Conservation (phyloP, 2,329 filamentous ascomycete genomes). For the Aspergillus sp. region DNA sequence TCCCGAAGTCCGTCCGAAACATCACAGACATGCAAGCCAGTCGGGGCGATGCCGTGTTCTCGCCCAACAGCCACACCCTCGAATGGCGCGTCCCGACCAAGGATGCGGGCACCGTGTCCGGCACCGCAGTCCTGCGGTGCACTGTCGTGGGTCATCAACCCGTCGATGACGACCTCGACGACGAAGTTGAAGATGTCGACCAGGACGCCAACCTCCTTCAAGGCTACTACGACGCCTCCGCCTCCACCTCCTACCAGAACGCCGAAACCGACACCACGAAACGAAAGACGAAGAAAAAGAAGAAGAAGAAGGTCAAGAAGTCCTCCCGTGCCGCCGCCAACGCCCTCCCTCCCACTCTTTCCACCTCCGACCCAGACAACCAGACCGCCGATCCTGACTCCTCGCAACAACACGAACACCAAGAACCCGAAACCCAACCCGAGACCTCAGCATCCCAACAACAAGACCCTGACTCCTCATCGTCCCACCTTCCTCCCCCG, state of each 20-base stretch:
- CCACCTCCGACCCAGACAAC: not conserved
- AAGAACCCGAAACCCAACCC: constrained; percentile 20
- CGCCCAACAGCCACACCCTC: constrained; percentile 66
- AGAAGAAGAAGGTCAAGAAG: constrained; percentile 34
- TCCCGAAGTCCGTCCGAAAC: constrained; percentile 77
- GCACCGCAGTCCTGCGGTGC: constrained; percentile 73
- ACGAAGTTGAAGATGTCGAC: constrained; percentile 33
- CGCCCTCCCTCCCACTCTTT: not conserved
- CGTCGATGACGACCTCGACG: constrained; percentile 49
- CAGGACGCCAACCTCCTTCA: constrained; percentile 42
- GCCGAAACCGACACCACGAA: constrained; percentile 27
- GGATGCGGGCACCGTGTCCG: constrained; percentile 66
- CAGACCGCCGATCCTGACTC: constrained; percentile 9
- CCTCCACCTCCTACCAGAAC: constrained; percentile 32
- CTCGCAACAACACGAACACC: constrained; percentile 14
- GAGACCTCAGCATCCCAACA: constrained; percentile 19
- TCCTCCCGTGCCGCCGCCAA: constrained; percentile 23
- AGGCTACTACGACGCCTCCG: constrained; percentile 47
- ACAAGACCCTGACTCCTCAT: constrained; percentile 1
- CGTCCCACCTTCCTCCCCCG: constrained; percentile 5
- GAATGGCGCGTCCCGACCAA: constrained; percentile 83
- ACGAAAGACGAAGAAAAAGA: constrained; percentile 38
- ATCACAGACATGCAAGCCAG: constrained; percentile 78
- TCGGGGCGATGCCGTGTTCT: constrained; percentile 80
- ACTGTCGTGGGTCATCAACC: constrained; percentile 69